These are phyloP conservation scores for Suillus weaverae DNA, from an alignment of 768 basidiomycete genomes.

Conservation along the genomic window DNA sequence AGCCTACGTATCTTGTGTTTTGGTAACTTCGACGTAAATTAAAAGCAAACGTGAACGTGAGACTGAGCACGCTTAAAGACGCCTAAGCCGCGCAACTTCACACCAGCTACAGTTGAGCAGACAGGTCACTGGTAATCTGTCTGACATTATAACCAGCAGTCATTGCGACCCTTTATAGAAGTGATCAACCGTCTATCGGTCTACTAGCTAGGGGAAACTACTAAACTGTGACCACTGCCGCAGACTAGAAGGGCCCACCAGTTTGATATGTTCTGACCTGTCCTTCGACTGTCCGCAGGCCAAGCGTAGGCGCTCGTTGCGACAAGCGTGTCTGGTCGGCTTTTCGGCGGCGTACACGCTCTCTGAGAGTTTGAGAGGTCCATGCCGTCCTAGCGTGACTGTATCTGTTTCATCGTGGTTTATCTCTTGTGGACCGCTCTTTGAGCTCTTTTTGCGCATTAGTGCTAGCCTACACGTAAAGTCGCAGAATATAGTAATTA, in stretches of 20 bases:
- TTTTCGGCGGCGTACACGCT: not conserved
- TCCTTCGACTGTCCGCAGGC: not conserved
- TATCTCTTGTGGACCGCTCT: no score
- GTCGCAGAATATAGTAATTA: no score
- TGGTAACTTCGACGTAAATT: not conserved
- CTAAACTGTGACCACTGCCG: not conserved
- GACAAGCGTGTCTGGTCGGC: not conserved
- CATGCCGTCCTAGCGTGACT: not conserved
- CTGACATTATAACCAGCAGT: not conserved
- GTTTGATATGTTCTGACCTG: not conserved
- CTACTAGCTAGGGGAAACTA: not conserved
- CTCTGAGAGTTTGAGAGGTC: not conserved
- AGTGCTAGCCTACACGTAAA: no score
- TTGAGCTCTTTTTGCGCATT: not conserved
- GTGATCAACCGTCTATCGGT: not conserved
- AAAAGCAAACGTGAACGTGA: not conserved
- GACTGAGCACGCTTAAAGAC: not conserved
- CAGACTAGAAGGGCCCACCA: not conserved
- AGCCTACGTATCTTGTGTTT: not conserved
- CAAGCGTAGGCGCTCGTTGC: not conserved
- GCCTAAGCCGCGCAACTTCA: not conserved
- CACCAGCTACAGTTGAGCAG: not conserved
- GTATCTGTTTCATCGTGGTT: not conserved
- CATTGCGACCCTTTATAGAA: not conserved
- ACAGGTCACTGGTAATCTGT: not conserved